Evolutionary conservation across 1,139 yeast genomes (phyloP), one percentile per base, ranked within the genome.

Genomic region (Kluyveromyces marxianus): DNA sequence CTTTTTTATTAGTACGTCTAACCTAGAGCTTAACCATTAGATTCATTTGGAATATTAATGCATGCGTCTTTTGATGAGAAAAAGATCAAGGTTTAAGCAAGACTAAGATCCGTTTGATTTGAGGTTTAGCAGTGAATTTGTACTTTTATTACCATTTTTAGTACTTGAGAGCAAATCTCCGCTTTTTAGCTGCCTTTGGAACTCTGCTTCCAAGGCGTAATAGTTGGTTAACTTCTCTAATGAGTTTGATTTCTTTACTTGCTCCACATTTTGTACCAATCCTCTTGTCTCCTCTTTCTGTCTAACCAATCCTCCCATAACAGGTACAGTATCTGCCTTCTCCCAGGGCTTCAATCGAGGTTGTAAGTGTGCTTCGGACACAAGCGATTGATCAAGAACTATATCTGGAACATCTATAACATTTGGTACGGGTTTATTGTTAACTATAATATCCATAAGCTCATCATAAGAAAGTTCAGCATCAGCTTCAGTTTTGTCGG

Each of bases 281-380:
- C 25, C 35, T 27, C 35, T 25, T 2, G 47, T 30, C 3, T 24
- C 37, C 4, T 25, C 40, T 24, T 25, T 40, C 4, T 25, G 32
- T 10, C 31, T 26, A 35, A 36, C 33, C 7, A 31, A 28, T n/a
- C 38, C 42, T 27, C 38, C 35, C 35, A 39, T 39, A 3, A 37
- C 36, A 7, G 37, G 37, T 24, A 31, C 37, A 3, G 37, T 32
- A 25, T 36, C 34, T 8, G 35, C 33, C 8, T 24, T 32, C 39
- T 57, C 61, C 65, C 65, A 60, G 6, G 65, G 65, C 37, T 59
- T 60, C 3, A 37, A 39, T 34, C 64, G 47, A 14, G 58, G 56
- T n/a, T 44, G 38, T 50, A 59, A 40, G 10, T 41, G 49, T 14
- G 58, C 46, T 31, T 47, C 48, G 36, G 53, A 51, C 27, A 51